These are phyloP conservation scores for Gossypium lobatum DNA, from an alignment of 441 rosid genomes.

Conservation along the genomic window DNA sequence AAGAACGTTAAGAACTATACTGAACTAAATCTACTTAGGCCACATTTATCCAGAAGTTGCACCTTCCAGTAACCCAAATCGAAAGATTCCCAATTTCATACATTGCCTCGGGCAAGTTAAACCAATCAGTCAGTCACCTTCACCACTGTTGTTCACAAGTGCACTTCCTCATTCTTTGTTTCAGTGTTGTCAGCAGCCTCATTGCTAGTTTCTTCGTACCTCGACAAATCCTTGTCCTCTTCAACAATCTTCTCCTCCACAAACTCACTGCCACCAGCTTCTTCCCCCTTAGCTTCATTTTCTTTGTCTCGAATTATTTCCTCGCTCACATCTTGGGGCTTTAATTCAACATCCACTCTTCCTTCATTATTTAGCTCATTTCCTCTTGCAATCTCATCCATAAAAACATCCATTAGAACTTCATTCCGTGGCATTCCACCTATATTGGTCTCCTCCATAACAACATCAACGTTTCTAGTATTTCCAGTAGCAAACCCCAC, in stretches of 20 bases:
- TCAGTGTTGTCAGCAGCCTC: constrained; percentile 11
- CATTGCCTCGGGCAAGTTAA: constrained; percentile 26
- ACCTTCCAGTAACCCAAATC: constrained; percentile 16
- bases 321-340: not conserved
- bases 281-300: constrained; percentile 17
- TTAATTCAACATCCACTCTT: not conserved
- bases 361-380: constrained; percentile 3
- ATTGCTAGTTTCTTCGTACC: constrained; percentile 13
- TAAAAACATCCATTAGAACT: constrained; percentile 27
- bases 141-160: constrained; percentile 26
- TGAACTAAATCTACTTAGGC: constrained; percentile 21
- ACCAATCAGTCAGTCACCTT: constrained; percentile 32
- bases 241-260: constrained; percentile 20
- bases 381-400: constrained; percentile 26
- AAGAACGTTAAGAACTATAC: constrained; percentile 13
- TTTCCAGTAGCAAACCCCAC: constrained; percentile 17
- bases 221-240: constrained; percentile 13
- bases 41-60: constrained; percentile 22
- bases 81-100: constrained; percentile 28
- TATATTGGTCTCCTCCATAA: constrained; percentile 22
- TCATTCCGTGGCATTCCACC: not conserved
- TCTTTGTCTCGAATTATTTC: constrained; percentile 8
- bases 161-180: constrained; percentile 11
- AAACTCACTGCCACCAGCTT: constrained; percentile 20
- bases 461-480: constrained; percentile 15